These are phyloP conservation scores for Przewalskia tangutica DNA, from an alignment of 257 asterid genomes.

Conservation along the genomic window DNA sequence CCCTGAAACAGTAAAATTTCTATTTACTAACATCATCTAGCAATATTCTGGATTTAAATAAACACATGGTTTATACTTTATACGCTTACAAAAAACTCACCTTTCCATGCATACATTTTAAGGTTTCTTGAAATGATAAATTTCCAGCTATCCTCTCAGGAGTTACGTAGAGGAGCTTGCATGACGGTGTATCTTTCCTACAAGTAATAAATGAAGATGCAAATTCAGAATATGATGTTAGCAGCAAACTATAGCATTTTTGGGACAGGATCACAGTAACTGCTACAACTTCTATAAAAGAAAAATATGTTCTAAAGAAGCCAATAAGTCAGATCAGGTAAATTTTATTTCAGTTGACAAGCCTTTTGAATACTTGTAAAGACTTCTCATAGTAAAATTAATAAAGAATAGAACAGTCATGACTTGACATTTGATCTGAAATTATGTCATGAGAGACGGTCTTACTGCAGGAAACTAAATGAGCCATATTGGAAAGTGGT, in stretches of 20 bases:
- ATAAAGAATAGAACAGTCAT: background rate
- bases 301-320: background rate
- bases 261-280: slow-evolving; percentile 14
- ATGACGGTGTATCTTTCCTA: slow-evolving; percentile 85
- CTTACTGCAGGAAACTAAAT: background rate
- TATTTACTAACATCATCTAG: background rate
- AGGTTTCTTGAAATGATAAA: slow-evolving; percentile 66
- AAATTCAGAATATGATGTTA: background rate
- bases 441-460: background rate
- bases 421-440: background rate
- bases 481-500: background rate
- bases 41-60: background rate
- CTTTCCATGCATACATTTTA: slow-evolving; percentile 54
- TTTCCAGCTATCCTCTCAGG: slow-evolving; percentile 98
- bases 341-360: background rate
- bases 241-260: background rate
- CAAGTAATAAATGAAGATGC: slow-evolving; percentile 11
- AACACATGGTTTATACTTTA: background rate
- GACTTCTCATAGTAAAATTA: background rate
- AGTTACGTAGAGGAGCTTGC: slow-evolving; percentile 92
- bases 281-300: background rate
- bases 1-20: slow-evolving; percentile 44
- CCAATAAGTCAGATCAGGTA: background rate
- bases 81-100: slow-evolving; percentile 23
- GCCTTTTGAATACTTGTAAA: background rate